Evolutionary conservation across 1,284 basidiomycete genomes (phyloP), one percentile per base, ranked within the genome.

Genomic region (Sporisorium graminicola): DNA sequence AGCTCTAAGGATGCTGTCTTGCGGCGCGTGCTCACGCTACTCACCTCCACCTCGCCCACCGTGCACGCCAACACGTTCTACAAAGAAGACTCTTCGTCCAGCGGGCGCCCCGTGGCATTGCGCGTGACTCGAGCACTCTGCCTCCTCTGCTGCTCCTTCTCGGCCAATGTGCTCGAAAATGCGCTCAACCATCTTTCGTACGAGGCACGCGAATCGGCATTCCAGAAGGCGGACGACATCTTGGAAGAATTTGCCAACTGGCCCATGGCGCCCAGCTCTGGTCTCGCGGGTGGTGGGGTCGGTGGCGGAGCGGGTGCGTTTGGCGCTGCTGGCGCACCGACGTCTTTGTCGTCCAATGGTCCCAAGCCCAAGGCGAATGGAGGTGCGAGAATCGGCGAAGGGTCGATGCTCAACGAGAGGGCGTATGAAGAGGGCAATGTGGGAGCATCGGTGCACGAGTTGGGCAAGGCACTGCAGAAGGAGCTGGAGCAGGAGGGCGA

Each of bases 91-190:
- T 22, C 64, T 1, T 58, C 58, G 1, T 54, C 60, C 5, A 33
- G 42, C 13, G 65, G 74, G 0, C 53, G 65, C 20, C 49, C 64
- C 0, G 75, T 84, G 2, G 64, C 74, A 14, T 52, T 81, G 12
- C 69, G 81, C 8, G 79, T 79, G 16, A 85, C 82, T 8, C 65
- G 84, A 18, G 63, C 82, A 0, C 57, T 85, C 10, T 83, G 77
- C 46, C 65, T 85, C n/a, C 63, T 85, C 20, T 83, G 81, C 58
- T 77, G 74, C 37, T 76, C 78, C 7, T 83, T 81, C 33, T 65
- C 76, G 3, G 84, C 80, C 26, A 80, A 85, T 35, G 84, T 85
- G 14, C 68, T 85, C 12, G 83, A 85, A 43, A 85, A 85, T 40
- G 80, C 80, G 5, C 69, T 85, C 18, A 74, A 77, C 27, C 83